These are phyloP conservation scores for Cladophialophora immunda DNA, from an alignment of 2,329 filamentous ascomycete genomes.

Conservation along the genomic window DNA sequence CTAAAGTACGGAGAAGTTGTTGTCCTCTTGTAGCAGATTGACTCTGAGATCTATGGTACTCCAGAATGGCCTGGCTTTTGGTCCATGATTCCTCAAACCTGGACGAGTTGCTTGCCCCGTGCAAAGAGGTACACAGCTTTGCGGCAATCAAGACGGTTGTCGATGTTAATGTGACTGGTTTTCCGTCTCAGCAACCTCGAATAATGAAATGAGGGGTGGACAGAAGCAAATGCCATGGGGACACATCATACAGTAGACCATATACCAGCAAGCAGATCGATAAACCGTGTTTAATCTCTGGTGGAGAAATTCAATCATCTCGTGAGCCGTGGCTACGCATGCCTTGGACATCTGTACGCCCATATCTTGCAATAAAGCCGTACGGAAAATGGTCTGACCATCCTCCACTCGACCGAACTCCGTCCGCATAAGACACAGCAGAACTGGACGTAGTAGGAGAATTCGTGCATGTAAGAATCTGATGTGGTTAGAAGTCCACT, in stretches of 20 bases:
- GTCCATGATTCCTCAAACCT: constrained; percentile 8
- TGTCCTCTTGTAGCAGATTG: constrained; percentile 8
- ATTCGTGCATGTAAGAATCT: constrained; percentile 22
- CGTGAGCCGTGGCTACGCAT: constrained; percentile 46
- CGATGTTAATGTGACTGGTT: constrained; percentile 5
- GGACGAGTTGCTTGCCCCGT: not conserved
- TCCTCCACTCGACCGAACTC: not conserved
- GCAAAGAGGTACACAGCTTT: not conserved
- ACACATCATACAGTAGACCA: constrained; percentile 12
- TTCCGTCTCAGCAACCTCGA: not conserved
- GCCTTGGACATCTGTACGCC: constrained; percentile 43
- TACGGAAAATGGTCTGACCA: not conserved
- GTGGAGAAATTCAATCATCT: constrained; percentile 46
- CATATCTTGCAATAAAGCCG: constrained; percentile 3
- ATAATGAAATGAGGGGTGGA: not conserved
- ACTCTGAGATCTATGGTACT: constrained; percentile 14
- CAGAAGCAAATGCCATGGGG: not conserved
- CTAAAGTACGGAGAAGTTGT: constrained; percentile 11
- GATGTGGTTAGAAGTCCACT: not conserved
- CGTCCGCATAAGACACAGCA: not conserved
- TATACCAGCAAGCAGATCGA: constrained; percentile 9
- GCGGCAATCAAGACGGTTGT: constrained; percentile 18
- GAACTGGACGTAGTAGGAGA: constrained; percentile 25
- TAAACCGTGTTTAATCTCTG: constrained; percentile 19
- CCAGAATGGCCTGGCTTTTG: constrained; percentile 4